Conservation (phyloP, 2,329 filamentous ascomycete genomes). For the Bipolaris zeicola region DNA sequence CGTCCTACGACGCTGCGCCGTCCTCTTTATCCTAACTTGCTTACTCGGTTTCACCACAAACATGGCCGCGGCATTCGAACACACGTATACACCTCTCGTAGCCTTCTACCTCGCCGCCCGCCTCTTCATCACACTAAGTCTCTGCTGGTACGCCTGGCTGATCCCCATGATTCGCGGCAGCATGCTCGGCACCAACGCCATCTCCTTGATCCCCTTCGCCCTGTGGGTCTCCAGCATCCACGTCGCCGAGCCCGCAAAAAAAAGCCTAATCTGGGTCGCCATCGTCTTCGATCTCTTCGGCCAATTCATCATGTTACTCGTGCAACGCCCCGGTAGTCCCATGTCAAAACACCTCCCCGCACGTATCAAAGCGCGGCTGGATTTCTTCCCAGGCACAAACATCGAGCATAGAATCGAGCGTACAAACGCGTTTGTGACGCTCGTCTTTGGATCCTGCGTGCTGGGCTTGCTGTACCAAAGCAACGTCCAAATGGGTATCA, state of each 20-base stretch:
- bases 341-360: conserved; percentile 14
- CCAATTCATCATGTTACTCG: conserved; percentile 50
- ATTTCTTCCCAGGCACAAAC: conserved; percentile 66
- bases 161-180: conserved; percentile 64
- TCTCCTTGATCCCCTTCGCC: conserved; percentile 55
- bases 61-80: conserved; percentile 59
- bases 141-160: conserved; percentile 53
- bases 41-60: conserved; percentile 68
- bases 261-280: conserved; percentile 63
- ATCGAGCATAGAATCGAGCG: conserved; percentile 71
- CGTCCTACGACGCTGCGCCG: conserved; percentile 62
- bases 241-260: conserved; percentile 59
- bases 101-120: conserved; percentile 65
- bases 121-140: conserved; percentile 59
- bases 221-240: conserved; percentile 67
- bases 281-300: conserved; percentile 61
- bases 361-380: conserved; percentile 52
- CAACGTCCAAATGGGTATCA: conserved; percentile 57
- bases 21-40: conserved; percentile 66
- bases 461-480: conserved; percentile 67
- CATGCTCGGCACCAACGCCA: conserved; percentile 58
- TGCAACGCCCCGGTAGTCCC: conserved; percentile 36
- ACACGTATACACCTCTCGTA: conserved; percentile 64
- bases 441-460: conserved; percentile 69
- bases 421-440: conserved; percentile 67